Evolutionary conservation across 2,329 filamentous ascomycete species (phyloP).

Genomic region (Phaeoacremonium minimum): DNA sequence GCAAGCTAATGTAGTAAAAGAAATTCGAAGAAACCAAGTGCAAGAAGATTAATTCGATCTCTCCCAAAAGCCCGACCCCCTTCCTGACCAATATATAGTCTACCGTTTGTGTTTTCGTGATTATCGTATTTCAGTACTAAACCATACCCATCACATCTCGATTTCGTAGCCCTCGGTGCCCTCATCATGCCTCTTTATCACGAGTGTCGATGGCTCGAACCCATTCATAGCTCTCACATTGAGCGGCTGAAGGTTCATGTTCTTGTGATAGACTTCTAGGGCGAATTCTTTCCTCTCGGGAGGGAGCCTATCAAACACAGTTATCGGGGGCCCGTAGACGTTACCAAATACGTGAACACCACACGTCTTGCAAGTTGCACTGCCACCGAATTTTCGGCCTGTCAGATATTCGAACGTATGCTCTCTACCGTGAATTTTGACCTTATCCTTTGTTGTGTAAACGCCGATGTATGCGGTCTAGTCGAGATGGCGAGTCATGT

Average conservation of each 20-base stretch:
- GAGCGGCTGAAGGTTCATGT: constrained; percentile 9
- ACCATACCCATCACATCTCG: no score
- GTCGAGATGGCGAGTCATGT: background rate
- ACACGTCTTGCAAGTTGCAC: constrained; percentile 9
- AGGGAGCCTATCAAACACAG: constrained; percentile 9
- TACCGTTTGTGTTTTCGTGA: no score
- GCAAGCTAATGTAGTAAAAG: no score
- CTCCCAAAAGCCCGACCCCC: no score
- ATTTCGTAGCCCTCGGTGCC: constrained; percentile 14
- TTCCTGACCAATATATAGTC: no score
- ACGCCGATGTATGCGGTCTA: constrained; percentile 1
- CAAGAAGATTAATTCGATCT: no score
- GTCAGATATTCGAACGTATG: background rate
- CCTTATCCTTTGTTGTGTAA: constrained; percentile 1
- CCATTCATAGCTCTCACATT: constrained; percentile 8
- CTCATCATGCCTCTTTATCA: constrained; percentile 7
- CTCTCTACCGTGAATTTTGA: background rate
- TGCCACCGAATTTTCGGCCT: constrained; percentile 2
- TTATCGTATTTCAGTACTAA: no score
- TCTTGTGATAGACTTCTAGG: constrained; percentile 7
- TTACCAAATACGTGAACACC: constrained; percentile 11
- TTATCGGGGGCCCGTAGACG: constrained; percentile 11
- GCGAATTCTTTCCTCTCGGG: constrained; percentile 8
- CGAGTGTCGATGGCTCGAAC: constrained; percentile 1
- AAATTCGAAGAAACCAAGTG: no score